Percentiles rank a stretch among this genome's conserved stretches.
Conservation (phyloP, 345 rosid species). For the Lepidium aucheri region DNA sequence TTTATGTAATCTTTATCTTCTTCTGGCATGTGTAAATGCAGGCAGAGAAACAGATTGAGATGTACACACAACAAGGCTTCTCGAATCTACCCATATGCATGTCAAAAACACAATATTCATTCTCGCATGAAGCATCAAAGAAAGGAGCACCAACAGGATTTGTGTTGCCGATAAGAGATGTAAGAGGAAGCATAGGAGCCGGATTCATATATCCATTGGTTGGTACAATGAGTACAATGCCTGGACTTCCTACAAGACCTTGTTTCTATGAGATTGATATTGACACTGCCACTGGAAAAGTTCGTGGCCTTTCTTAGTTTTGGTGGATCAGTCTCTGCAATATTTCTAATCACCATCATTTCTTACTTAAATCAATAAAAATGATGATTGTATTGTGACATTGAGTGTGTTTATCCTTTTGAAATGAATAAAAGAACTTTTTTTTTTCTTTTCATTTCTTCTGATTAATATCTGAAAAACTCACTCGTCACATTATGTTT, state of each 20-base stretch:
- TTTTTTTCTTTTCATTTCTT: not conserved
- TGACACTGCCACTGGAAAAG: slow-evolving; percentile 73
- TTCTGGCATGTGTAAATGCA: slow-evolving; percentile 21
- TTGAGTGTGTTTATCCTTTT: not conserved
- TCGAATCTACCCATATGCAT: slow-evolving; percentile 90
- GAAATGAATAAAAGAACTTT: not conserved
- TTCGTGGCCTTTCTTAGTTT: slow-evolving; percentile 70
- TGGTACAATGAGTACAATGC: slow-evolving; percentile 98
- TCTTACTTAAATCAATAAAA: slow-evolving; percentile 4
- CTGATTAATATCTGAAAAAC: not conserved
- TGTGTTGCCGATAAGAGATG: slow-evolving; percentile 79
- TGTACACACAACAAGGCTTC: slow-evolving; percentile 88
- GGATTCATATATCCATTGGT: slow-evolving; percentile 94
- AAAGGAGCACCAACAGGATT: slow-evolving; percentile 93
- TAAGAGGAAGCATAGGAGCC: slow-evolving; percentile 94
- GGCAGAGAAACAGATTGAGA: slow-evolving; percentile 98
- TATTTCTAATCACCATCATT: not conserved
- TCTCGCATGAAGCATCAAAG: slow-evolving; percentile 66
- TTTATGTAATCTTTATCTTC: not conserved
- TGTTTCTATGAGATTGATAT: slow-evolving; percentile 92
- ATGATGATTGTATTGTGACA: not conserved
- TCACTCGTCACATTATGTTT: not conserved
- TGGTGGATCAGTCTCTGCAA: not conserved
- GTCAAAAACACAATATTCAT: slow-evolving; percentile 97
- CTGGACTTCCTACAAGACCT: slow-evolving; percentile 97